Base-by-base conservation (phyloP, 2,329 filamentous ascomycete species). In the Acephala macrosclerotiorum region DNA sequence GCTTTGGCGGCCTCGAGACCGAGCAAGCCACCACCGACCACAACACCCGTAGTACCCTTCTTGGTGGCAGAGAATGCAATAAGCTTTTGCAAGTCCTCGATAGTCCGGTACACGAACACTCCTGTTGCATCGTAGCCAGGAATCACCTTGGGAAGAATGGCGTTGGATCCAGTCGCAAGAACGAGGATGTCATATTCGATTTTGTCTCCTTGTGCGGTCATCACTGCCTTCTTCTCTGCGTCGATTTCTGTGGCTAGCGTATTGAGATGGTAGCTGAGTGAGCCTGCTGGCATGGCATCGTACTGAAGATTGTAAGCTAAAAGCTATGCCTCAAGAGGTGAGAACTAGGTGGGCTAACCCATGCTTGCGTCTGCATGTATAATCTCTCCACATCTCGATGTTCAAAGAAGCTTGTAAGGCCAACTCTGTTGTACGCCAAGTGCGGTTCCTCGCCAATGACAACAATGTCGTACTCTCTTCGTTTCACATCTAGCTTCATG, bases 1-100 rank as follows among this genome's bases (percentile, higher is more conserved):
- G 94, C 94, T 74, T 97, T 96, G 38, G 93, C 94, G 1, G 94
- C 94, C 79, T 97, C 94, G 0, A 97, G 85, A 0, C 94, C 94
- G 0, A 97, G 83, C 29, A 97, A 79, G 0, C 94, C 94, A 60
- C 94, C 94, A 26, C 94, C 94, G 3, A 97, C 91, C 0, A 96
- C 93, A 4, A 89, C 86, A 0, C 91, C 93, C 1, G 86, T 85
- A 1, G 89, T 87, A 4, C 88, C 92, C 71, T 88, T 91, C 61
- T 87, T 86, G 12, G 82, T 81, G 0, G 87, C 83, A 0, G 92
- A 88, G 74, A 91, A 97, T 1, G 84, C 81, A 64, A 97, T 96
- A 3, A 97, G 84, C 51, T 84, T 86, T 75, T 94, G 84, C 40
- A 97, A 79, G 76, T 97, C 94, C 1, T 91, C 87, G 66, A 97